These are phyloP conservation scores for Raffaelea ambrosiae DNA, from an alignment of 2,329 filamentous ascomycete species.

Conservation along the genomic window DNA sequence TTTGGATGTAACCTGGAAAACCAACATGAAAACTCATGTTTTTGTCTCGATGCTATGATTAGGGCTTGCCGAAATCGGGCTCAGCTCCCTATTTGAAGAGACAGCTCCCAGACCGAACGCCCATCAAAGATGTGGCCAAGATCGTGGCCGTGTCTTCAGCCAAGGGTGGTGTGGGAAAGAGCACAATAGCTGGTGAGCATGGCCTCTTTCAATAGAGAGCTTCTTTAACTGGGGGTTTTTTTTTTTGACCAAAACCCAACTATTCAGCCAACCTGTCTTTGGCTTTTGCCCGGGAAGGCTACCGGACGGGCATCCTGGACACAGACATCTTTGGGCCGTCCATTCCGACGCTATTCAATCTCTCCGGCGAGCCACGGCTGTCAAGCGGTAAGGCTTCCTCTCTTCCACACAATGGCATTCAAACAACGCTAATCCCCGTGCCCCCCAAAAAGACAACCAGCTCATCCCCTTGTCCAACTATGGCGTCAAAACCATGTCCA, in stretches of 20 bases:
- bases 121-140: constrained; percentile 77
- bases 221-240: too few relatives aligned
- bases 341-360: constrained; percentile 79
- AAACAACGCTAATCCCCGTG: too few relatives aligned
- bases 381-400: constrained; percentile 50
- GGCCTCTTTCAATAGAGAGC: too few relatives aligned
- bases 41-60: background rate
- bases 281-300: constrained; percentile 72
- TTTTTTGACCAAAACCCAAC: too few relatives aligned
- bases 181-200: constrained; percentile 67
- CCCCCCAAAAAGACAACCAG: constrained; percentile 48
- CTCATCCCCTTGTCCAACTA: constrained; percentile 87
- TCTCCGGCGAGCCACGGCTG: constrained; percentile 69
- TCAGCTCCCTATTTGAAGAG: constrained; percentile 68
- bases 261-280: constrained; percentile 68
- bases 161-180: constrained; percentile 97
- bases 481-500: constrained; percentile 96
- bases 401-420: background rate
- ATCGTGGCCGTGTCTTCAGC: constrained; percentile 96
- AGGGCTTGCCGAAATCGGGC: constrained; percentile 81
- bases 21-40: background rate
- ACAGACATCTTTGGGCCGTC: constrained; percentile 96
- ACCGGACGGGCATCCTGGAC: constrained; percentile 81
- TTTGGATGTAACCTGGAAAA: background rate
- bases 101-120: constrained; percentile 70